Base-by-base conservation (phyloP, 2,329 filamentous ascomycete species). In the Cercospora sojina region DNA sequence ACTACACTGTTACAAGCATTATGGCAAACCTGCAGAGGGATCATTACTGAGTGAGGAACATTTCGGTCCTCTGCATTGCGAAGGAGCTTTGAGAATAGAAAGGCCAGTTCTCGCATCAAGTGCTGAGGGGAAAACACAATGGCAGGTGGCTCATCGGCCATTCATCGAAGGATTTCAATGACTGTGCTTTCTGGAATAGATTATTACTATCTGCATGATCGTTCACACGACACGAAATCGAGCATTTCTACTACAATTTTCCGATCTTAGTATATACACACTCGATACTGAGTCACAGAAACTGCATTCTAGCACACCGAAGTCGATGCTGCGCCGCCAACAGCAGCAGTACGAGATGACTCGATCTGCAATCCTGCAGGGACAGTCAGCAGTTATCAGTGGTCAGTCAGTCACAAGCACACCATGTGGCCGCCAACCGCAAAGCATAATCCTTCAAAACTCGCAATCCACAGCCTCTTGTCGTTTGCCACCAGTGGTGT, bases 81-180 rank as follows among this genome's bases (percentile, higher is more conserved):
- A 38, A 16, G 62, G 38, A 59, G 55, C 53, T 64, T 64, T 41
- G 61, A 35, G 35, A 58, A 27, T 59, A 59, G 55, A 59, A 20
- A 23, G 53, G 62, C 62, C 43, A 64, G 29, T 58, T 64, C 55
- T 64, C 47, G 31, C 62, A 64, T 64, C 62, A 64, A 59, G 53
- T 64, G 62, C 62, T 58, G 53, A 57, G 25, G 41, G 53, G 53
- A 55, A 51, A 49, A 49, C 35, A 59, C 38, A 32, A 29, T 20
- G 35, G 29, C 31, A 57, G 49, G 61, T 57, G 27, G 61, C 61
- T 65, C 32, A 51, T 51, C 7, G 38, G 27, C 43, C 59, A 31
- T 4, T 56, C 51, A 29, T 18, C 29, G 25, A 55, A 32, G 51
- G 18, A 5, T 4, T 9, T 27, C 29, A 12, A 18, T 29, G 10